These are phyloP conservation scores for Blastomyces emzantsi DNA, from an alignment of 2,329 filamentous ascomycete genomes.

Conservation along the genomic window DNA sequence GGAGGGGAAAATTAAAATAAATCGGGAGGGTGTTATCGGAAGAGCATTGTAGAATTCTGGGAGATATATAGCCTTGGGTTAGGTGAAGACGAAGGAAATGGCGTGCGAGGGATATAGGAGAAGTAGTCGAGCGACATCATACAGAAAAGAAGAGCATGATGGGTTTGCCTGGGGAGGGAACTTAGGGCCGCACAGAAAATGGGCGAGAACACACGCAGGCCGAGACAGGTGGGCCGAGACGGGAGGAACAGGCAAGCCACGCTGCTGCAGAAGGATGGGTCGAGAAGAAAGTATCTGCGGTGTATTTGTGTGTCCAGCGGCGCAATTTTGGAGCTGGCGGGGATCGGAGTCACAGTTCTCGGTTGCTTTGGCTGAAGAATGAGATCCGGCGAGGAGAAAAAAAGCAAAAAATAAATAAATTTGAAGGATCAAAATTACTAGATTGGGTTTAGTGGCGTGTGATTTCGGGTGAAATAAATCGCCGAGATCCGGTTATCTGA, in stretches of 20 bases:
- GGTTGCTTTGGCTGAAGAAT: neutral
- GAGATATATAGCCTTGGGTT: constrained; percentile 8
- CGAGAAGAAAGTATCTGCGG: neutral
- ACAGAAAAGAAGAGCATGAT: neutral
- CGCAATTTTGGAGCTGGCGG: constrained; percentile 7
- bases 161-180: neutral
- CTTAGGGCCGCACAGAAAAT: neutral
- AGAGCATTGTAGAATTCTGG: constrained; percentile 23
- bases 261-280: neutral
- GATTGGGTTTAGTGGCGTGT: neutral
- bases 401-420: neutral
- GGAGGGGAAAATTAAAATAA: constrained; percentile 2
- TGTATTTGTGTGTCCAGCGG: neutral
- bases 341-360: neutral
- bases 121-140: constrained; percentile 4
- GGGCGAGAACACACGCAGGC: neutral
- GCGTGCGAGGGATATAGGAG: constrained; percentile 15
- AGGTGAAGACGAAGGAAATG: constrained; percentile 14
- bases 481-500: constrained; percentile 38
- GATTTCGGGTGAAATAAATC: neutral
- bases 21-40: constrained; percentile 17
- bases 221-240: neutral
- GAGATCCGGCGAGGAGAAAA: neutral
- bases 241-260: neutral
- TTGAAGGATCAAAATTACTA: neutral